These are phyloP conservation scores for Saccharata proteae DNA, from an alignment of 2,329 filamentous ascomycete genomes.

Conservation along the genomic window DNA sequence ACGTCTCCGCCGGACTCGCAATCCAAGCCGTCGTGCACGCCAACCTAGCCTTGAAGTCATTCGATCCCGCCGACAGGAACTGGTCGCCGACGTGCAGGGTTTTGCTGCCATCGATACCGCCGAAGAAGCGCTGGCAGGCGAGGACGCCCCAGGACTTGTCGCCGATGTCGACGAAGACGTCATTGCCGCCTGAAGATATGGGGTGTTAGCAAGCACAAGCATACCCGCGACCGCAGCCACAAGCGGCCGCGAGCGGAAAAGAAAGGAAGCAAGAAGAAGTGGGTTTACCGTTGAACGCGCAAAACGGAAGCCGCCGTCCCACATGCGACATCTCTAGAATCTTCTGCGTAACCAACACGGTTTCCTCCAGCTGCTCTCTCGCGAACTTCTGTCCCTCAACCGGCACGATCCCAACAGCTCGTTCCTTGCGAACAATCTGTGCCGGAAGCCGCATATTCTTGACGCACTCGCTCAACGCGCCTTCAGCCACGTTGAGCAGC, in stretches of 20 bases:
- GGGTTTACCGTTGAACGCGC: slow-evolving; percentile 72
- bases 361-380: slow-evolving; percentile 88
- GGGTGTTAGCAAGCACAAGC: slow-evolving; percentile 13
- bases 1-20: slow-evolving; percentile 81
- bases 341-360: slow-evolving; percentile 86
- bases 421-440: slow-evolving; percentile 72
- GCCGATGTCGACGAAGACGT: slow-evolving; percentile 97
- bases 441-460: slow-evolving; percentile 69
- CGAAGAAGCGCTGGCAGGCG: slow-evolving; percentile 85
- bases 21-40: slow-evolving; percentile 97
- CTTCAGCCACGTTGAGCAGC: slow-evolving; percentile 82
- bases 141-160: slow-evolving; percentile 95
- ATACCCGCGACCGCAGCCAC: too few species aligned
- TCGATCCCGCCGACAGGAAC: slow-evolving; percentile 86
- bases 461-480: slow-evolving; percentile 70
- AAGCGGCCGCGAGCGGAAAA: neutral
- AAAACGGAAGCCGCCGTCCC: slow-evolving; percentile 67
- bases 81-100: slow-evolving; percentile 93
- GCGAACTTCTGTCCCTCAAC: slow-evolving; percentile 55
- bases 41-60: slow-evolving; percentile 91
- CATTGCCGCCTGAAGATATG: slow-evolving; percentile 57
- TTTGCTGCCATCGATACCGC: slow-evolving; percentile 58
- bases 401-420: slow-evolving; percentile 44
- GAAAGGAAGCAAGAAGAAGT: neutral
- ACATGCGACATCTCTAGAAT: slow-evolving; percentile 71